A percentile compares a stretch with the other conserved stretches of the same genome.
Conservation (phyloP, 2,329 filamentous ascomycete species). For the Botrytis deweyae region DNA sequence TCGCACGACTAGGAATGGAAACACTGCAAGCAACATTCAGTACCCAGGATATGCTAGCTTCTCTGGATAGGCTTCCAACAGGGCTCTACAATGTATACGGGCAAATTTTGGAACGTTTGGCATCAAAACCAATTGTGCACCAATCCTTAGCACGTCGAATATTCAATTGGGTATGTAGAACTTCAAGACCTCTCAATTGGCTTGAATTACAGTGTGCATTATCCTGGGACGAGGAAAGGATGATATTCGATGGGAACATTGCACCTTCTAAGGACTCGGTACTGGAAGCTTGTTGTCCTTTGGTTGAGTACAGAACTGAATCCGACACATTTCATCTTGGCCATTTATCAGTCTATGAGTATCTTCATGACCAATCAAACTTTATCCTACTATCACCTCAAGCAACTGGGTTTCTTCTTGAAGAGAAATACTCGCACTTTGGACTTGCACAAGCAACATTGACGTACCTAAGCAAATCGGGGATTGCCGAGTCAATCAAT, state of each 20-base stretch:
- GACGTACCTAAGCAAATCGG: slow-evolving; percentile 11
- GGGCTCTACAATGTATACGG: slow-evolving; percentile 19
- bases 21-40: slow-evolving; percentile 17
- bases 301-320: slow-evolving; percentile 17
- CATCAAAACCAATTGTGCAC: neutral
- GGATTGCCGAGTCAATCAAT: slow-evolving; percentile 12
- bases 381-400: slow-evolving; percentile 5
- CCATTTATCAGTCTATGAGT: slow-evolving; percentile 19
- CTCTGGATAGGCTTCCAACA: slow-evolving; percentile 14
- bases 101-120: slow-evolving; percentile 12
- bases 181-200: slow-evolving; percentile 18
- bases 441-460: slow-evolving; percentile 13
- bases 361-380: slow-evolving; percentile 17
- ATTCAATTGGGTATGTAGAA: slow-evolving; percentile 20
- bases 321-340: slow-evolving; percentile 18
- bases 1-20: slow-evolving; percentile 16
- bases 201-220: slow-evolving; percentile 15
- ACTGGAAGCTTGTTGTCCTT: slow-evolving; percentile 17
- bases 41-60: slow-evolving; percentile 20
- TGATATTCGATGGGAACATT: slow-evolving; percentile 8
- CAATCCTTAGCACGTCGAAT: slow-evolving; percentile 12
- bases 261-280: slow-evolving; percentile 15
- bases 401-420: slow-evolving; percentile 10
- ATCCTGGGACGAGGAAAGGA: slow-evolving; percentile 19
- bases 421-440: slow-evolving; percentile 10